Evolutionary conservation across 2,329 filamentous ascomycete genomes (phyloP), one percentile per base, ranked within the genome.

Genomic region (Trichoderma polysporum): DNA sequence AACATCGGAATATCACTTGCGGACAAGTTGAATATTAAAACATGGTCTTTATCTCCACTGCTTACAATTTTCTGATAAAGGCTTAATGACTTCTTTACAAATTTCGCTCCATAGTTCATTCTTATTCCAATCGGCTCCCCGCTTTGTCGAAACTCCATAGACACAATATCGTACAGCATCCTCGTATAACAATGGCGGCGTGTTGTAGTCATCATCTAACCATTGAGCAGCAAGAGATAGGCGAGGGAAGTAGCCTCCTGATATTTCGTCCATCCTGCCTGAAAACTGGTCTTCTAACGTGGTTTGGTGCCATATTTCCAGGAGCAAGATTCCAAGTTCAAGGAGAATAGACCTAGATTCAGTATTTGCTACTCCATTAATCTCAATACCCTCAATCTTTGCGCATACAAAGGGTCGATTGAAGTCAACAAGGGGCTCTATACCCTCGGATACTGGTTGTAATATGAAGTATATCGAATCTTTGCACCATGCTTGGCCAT

Each of bases 281-380:
- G 47, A 8, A 4, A 66, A 66, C 1, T 27, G 45, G 7, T 19
- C 15, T 5, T 66, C 64, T n/a, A 66, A 15, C 2, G 49, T 29
- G 8, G 33, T 66, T 6, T 66, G 64, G 12, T 66, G 64, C 64
- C 57, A 66, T 49, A 66, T 62, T 17, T 66, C 64, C 0, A 66
- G n/a, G 2, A 66, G 19, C 2, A 66, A 31, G n/a, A 66, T 66
- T 9, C 64, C 57, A 19, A 66, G 64, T 53, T 66, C 64, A 12
- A 62, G 17, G 1, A 66, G 35, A 9, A 54, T 59, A 31, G 37
- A 35, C 39, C 41, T 66, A n/a, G 64, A 57, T 7, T 66, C 64
- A 10, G 31, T 12, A 19, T 25, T 5, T 1, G 33, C 22, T 15
- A 13, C 29, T 17, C 19, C 29, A 9, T 31, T 47, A 6, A 5